These are phyloP conservation scores for Monosporozyma aerobia DNA, from an alignment of 805 yeast genomes.

Conservation along the genomic window DNA sequence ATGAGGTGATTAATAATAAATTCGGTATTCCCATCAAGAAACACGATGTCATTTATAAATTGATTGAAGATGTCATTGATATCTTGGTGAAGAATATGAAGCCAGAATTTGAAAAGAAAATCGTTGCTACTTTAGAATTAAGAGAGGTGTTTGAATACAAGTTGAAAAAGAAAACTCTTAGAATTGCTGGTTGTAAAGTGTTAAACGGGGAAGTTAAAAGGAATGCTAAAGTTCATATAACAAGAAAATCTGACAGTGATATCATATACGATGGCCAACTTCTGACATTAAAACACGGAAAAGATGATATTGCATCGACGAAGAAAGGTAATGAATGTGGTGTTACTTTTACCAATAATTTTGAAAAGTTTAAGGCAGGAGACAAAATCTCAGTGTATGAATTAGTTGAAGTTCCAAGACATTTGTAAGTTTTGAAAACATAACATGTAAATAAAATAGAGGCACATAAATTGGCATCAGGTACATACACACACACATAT, in stretches of 20 bases:
- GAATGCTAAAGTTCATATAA: slow-evolving; percentile 47
- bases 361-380: slow-evolving; percentile 64
- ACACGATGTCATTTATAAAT: slow-evolving; percentile 76
- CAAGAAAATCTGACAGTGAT: slow-evolving; percentile 39
- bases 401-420: slow-evolving; percentile 49
- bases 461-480: slow-evolving; percentile 4
- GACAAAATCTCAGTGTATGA: slow-evolving; percentile 71
- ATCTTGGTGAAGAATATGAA: slow-evolving; percentile 50
- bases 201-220: slow-evolving; percentile 56
- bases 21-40: slow-evolving; percentile 54
- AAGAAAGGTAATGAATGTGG: slow-evolving; percentile 91
- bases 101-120: slow-evolving; percentile 59
- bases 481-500: background rate
- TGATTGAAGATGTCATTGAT: slow-evolving; percentile 74
- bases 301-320: slow-evolving; percentile 69
- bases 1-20: slow-evolving; percentile 43
- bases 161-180: slow-evolving; percentile 46
- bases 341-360: slow-evolving; percentile 48
- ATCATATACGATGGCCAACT: slow-evolving; percentile 46
- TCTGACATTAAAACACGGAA: slow-evolving; percentile 68
- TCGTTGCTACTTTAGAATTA: slow-evolving; percentile 56
- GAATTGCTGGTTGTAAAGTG: slow-evolving; percentile 85
- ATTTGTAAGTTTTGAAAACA: slow-evolving; percentile 18
- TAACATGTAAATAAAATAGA: slow-evolving; percentile 11
- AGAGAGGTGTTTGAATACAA: slow-evolving; percentile 66